Evolutionary conservation across 1,284 basidiomycete species (phyloP).

Genomic region (Xerocomus tenax): DNA sequence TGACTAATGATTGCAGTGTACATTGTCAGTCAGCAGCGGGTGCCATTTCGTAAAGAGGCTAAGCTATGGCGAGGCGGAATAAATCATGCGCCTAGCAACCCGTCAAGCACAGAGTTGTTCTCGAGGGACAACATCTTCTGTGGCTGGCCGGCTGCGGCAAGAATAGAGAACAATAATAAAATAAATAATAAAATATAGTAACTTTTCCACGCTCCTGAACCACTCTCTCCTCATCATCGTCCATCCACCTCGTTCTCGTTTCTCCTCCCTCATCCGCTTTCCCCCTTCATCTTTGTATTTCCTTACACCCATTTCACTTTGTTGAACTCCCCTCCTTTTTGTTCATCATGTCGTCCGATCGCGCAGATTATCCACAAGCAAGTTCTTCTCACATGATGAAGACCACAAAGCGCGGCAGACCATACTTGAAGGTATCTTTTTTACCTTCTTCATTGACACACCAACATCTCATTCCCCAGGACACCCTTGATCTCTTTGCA

Average conservation of each 20-base stretch:
- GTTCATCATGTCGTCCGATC: constrained; percentile 36
- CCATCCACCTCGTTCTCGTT: constrained; percentile 27
- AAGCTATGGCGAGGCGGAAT: too few relatives aligned
- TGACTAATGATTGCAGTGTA: too few relatives aligned
- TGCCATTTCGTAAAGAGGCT: too few relatives aligned
- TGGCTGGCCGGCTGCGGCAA: too few relatives aligned
- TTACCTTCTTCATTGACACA: constrained; percentile 4
- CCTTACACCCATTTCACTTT: constrained; percentile 24
- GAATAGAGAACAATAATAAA: constrained; percentile 7
- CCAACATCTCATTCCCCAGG: constrained; percentile 43
- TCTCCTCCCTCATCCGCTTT: constrained; percentile 20
- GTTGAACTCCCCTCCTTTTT: constrained; percentile 22
- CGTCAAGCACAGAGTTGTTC: too few relatives aligned
- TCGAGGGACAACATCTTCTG: not conserved
- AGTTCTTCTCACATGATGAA: constrained; percentile 91
- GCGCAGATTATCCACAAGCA: constrained; percentile 34
- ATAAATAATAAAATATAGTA: constrained; percentile 24
- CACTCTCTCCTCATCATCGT: constrained; percentile 24
- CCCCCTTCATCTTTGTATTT: constrained; percentile 16
- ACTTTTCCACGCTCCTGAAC: constrained; percentile 24
- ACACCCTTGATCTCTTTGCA: constrained; percentile 96
- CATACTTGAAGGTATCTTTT: constrained; percentile 74
- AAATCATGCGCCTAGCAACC: not conserved
- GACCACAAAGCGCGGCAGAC: constrained; percentile 87
- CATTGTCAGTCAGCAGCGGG: not conserved